Conservation (phyloP, 2,329 filamentous ascomycete species). For the Curvularia verruculosa region DNA sequence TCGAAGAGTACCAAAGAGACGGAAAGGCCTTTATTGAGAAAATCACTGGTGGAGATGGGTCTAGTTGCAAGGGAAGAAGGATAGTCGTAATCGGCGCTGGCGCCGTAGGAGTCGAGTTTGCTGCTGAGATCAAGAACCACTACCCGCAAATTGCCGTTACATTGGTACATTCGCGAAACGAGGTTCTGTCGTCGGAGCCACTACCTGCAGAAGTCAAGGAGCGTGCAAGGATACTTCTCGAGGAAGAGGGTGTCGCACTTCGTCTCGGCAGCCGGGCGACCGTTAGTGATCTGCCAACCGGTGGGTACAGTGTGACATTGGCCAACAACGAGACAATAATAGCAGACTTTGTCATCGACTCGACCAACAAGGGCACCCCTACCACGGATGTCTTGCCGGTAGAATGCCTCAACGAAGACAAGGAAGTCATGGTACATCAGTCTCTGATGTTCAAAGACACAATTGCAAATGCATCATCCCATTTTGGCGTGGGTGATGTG, state of each 20-base stretch:
- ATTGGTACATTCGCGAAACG: conserved; percentile 73
- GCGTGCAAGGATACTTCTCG: conserved; percentile 62
- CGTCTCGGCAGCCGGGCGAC: conserved; percentile 66
- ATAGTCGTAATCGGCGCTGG: conserved; percentile 78
- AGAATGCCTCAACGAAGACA: conserved; percentile 65
- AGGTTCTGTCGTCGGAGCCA: conserved; percentile 74
- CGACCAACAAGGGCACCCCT: conserved; percentile 67
- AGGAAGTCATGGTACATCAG: conserved; percentile 65
- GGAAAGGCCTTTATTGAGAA: conserved; percentile 63
- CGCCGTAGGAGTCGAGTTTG: conserved; percentile 83
- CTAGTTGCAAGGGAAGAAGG: conserved; percentile 48
- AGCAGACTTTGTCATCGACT: conserved; percentile 71
- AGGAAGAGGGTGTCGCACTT: conserved; percentile 68
- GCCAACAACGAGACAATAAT: conserved; percentile 56
- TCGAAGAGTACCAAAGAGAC: conserved; percentile 68
- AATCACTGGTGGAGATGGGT: conserved; percentile 40
- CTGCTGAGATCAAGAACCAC: conserved; percentile 74
- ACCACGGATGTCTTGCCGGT: conserved; percentile 68
- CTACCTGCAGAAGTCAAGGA: conserved; percentile 74
- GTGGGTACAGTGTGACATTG: conserved; percentile 52
- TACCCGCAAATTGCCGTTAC: conserved; percentile 71
- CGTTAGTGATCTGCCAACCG: conserved; percentile 37
- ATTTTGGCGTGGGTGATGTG: conserved; percentile 75
- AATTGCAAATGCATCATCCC: conserved; percentile 63
- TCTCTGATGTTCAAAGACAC: conserved; percentile 62